Percentiles rank a stretch among this genome's conserved stretches.
Evolutionary conservation across 345 rosid species (phyloP).

Genomic region (Arabidopsis suecica): DNA sequence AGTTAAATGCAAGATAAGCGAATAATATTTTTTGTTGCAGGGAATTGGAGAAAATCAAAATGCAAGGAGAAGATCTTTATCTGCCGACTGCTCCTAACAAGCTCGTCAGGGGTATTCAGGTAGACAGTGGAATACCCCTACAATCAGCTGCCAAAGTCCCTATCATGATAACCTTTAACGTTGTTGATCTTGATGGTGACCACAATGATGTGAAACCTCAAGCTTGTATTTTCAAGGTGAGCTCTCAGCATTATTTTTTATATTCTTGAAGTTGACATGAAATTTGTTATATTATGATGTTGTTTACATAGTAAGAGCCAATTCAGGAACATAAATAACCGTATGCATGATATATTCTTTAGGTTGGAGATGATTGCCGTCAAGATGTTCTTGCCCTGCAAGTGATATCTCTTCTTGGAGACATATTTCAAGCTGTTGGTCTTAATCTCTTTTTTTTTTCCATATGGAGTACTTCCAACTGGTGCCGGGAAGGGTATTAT

Average conservation of each 20-base stretch:
- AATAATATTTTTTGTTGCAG: conserved; percentile 39
- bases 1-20: neutral
- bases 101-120: conserved; percentile 73
- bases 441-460: conserved; percentile 78
- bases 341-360: conserved; percentile 35
- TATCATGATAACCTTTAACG: conserved; percentile 83
- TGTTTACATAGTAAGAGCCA: neutral
- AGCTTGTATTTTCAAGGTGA: conserved; percentile 92
- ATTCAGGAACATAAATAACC: too few relatives aligned
- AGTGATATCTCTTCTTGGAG: conserved; percentile 85
- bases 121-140: conserved; percentile 90
- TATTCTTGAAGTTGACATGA: neutral
- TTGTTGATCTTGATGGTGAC: conserved; percentile 73
- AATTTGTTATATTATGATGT: neutral
- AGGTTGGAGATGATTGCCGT: conserved; percentile 96
- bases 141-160: conserved; percentile 97
- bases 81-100: conserved; percentile 83
- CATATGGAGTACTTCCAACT: conserved; percentile 97
- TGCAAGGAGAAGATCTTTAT: conserved; percentile 80
- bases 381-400: conserved; percentile 96
- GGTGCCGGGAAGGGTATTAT: conserved; percentile 88
- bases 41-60: conserved; percentile 79
- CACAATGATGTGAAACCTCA: conserved; percentile 62
- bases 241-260: neutral
- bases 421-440: conserved; percentile 87